Conservation (phyloP, 2,329 filamentous ascomycete genomes). For the Uncinocarpus reesii region DNA sequence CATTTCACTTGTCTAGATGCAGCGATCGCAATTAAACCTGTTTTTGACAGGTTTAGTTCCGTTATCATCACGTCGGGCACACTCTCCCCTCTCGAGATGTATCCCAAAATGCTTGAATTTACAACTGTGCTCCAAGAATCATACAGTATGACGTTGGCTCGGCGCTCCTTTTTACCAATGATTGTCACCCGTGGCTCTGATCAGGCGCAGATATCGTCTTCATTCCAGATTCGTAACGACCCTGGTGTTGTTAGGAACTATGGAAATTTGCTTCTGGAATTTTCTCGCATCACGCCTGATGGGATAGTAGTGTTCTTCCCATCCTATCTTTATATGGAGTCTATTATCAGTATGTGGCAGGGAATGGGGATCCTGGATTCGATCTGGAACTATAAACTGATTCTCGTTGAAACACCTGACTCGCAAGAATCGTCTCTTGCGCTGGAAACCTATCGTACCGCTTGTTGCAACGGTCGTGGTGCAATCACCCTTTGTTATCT, state of each 20-base stretch:
- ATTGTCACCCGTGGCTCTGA: conserved; percentile 93
- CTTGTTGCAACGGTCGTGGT: conserved; percentile 91
- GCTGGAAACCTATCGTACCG: conserved; percentile 90
- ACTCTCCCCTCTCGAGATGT: conserved; percentile 95
- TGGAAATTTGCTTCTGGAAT: conserved; percentile 84
- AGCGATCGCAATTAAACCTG: conserved; percentile 93
- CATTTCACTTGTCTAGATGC: conserved; percentile 96
- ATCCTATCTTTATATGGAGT: conserved; percentile 98
- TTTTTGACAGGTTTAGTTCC: conserved; percentile 94
- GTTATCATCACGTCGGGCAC: conserved; percentile 98
- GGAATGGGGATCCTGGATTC: conserved; percentile 95
- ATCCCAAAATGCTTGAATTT: conserved; percentile 96
- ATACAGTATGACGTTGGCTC: conserved; percentile 89
- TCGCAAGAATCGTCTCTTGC: conserved; percentile 93
- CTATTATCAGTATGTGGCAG: conserved; percentile 98
- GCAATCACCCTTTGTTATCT: conserved; percentile 84
- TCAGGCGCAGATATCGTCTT: conserved; percentile 82
- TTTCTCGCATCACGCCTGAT: conserved; percentile 90
- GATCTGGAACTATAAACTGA: conserved; percentile 98
- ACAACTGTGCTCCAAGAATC: conserved; percentile 88
- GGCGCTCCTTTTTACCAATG: conserved; percentile 94
- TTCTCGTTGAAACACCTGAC: conserved; percentile 93
- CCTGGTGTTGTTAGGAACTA: conserved; percentile 96
- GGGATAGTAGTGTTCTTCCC: conserved; percentile 99
- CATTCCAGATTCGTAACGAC: conserved; percentile 91